Conservation (phyloP, 371 early-diverging fungal genomes). For the Blakeslea trispora region DNA sequence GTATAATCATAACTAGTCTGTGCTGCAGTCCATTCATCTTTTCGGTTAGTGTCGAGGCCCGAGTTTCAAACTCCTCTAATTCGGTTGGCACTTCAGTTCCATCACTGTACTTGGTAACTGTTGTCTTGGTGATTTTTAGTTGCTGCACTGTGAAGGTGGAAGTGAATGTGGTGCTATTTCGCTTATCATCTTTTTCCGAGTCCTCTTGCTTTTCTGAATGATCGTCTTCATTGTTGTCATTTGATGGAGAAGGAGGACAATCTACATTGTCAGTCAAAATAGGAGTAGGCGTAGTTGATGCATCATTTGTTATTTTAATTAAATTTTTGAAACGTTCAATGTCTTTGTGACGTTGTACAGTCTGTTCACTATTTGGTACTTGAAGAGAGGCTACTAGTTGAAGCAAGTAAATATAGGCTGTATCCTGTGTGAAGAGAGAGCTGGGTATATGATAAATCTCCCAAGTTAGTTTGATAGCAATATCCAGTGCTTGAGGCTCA, state of each 20-base stretch:
- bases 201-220: constrained; percentile 5
- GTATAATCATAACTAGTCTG: constrained; percentile 32
- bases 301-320: constrained; percentile 6
- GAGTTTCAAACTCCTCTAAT: constrained; percentile 33
- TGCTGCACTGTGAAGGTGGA: constrained; percentile 42
- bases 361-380: constrained; percentile 13
- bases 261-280: not conserved
- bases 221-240: constrained; percentile 16
- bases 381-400: constrained; percentile 8
- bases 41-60: constrained; percentile 26
- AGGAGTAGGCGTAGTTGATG: constrained; percentile 11
- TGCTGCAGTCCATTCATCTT: constrained; percentile 38
- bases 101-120: constrained; percentile 20
- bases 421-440: constrained; percentile 15
- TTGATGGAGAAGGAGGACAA: constrained; percentile 2
- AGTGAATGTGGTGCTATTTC: constrained; percentile 25
- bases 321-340: constrained; percentile 25
- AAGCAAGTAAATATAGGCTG: not conserved
- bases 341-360: constrained; percentile 19
- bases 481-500: constrained; percentile 7
- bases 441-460: constrained; percentile 26
- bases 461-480: constrained; percentile 27
- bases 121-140: constrained; percentile 38
- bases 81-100: constrained; percentile 28
- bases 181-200: not conserved